Base-by-base conservation (phyloP, 2,329 filamentous ascomycete genomes). In the Xylaria hypoxylon region DNA sequence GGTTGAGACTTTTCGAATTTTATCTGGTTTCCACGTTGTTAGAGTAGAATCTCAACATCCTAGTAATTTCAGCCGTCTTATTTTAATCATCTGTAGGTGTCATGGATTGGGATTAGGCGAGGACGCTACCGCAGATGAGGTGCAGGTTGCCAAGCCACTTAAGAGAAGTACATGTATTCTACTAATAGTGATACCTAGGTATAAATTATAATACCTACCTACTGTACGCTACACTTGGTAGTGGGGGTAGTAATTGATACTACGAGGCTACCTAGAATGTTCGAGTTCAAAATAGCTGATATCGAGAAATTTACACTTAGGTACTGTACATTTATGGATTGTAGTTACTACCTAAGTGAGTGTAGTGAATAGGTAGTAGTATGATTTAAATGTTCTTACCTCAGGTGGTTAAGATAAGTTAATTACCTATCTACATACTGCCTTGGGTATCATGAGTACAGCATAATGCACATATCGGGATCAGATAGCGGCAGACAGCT, bases 61-160 rank as follows among this genome's bases (percentile, higher is more conserved):
- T 44, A 15, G 62, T 28, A 45, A 59, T 59, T 45, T 63, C 63
- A 65, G 66, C 66, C 44, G 28, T 68, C 58, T 59, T 62, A 65
- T 62, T 59, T 65, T 62, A 68, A 62, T 68, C 44, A 48, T 59
- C 59, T 58, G 57, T 65, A 56, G 33, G 42, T 2, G n/a, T 48
- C 5, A 22, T 62, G 52, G 19, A 62, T 68, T 58, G 47, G 65
- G 62, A 35, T 65, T 58, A 58, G 42, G 19, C 22, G 52, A 44
- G 45, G 33, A 44, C 51, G 53, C 62, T 65, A 65, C 61, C 38
- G 53, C 24, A 65, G 62, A 65, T 65, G 62, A 61, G 61, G 15
- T 61, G 59, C 53, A 52, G 59, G 31, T 51, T 45, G 63, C 63
- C 63, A 65, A 65, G 59, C 47, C 51, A 57, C 22, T 40, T 4